phyloP scores from a whole-genome alignment of 768 basidiomycete genomes.

The Lentinula lateritia region DNA sequence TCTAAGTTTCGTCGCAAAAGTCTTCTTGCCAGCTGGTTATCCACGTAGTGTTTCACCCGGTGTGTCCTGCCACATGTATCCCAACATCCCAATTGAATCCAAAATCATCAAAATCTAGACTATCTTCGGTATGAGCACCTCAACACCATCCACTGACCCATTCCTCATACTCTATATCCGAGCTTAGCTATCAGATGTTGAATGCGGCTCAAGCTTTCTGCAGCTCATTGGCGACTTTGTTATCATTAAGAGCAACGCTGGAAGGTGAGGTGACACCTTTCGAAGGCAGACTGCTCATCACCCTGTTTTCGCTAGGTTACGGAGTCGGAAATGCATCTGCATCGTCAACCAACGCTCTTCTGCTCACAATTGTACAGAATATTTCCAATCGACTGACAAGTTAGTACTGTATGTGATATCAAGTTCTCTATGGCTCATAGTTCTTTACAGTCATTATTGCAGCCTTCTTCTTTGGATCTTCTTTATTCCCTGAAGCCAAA shows the following conservation, averaged over 20 bases:
- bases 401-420: conserved; percentile 23
- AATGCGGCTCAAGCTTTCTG: conserved; percentile 69
- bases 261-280: conserved; percentile 38
- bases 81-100: neutral
- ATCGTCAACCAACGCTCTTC: conserved; percentile 58
- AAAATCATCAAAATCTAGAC: conserved; percentile 26
- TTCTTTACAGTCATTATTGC: conserved; percentile 47
- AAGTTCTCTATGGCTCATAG: neutral
- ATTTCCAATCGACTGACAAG: conserved; percentile 59
- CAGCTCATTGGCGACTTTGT: conserved; percentile 55
- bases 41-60: conserved; percentile 6
- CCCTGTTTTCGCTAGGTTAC: conserved; percentile 36
- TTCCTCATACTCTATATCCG: conserved; percentile 1
- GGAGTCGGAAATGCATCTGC: conserved; percentile 65
- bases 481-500: conserved; percentile 66
- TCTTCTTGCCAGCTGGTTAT: conserved; percentile 7
- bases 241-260: conserved; percentile 62
- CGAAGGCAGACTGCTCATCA: neutral
- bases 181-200: conserved; percentile 55
- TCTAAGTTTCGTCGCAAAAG: neutral
- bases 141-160: neutral
- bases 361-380: conserved; percentile 62
- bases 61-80: neutral
- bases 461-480: conserved; percentile 59
- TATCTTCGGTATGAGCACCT: conserved; percentile 41